These are phyloP conservation scores for Wallacemonas sp. DNA, from an alignment of 208 protist species.

Conservation along the genomic window DNA sequence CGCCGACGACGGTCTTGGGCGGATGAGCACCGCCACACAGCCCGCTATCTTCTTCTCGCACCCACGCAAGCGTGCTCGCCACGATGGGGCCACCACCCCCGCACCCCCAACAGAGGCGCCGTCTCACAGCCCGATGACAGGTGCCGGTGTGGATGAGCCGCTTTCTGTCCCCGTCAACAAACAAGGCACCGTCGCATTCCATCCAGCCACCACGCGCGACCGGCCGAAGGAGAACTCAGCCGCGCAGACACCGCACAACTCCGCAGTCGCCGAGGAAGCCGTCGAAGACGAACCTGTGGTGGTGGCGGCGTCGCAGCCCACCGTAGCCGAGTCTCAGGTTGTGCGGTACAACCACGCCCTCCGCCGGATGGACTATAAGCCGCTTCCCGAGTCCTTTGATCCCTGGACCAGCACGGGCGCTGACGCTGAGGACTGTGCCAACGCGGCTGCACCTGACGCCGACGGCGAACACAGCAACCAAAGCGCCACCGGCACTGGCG, in stretches of 20 bases:
- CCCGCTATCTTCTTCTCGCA: background rate
- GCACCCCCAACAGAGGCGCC: too few relatives aligned
- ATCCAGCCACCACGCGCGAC: too few relatives aligned
- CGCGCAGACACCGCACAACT: too few relatives aligned
- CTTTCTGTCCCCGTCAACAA: too few relatives aligned
- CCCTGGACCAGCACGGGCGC: background rate
- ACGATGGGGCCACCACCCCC: too few relatives aligned
- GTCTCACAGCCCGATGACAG: too few relatives aligned
- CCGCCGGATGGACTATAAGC: background rate
- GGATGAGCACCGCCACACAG: background rate
- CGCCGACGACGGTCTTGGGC: background rate
- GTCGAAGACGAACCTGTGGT: constrained; percentile 6
- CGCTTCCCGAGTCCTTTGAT: background rate
- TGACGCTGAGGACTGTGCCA: too few relatives aligned
- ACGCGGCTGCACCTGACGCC: too few relatives aligned
- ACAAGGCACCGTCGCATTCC: too few relatives aligned
- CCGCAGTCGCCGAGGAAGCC: too few relatives aligned
- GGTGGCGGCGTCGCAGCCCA: background rate
- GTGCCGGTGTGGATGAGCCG: too few relatives aligned
- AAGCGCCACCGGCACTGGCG: background rate
- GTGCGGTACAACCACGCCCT: constrained; percentile 3
- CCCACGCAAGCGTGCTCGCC: background rate
- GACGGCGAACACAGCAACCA: background rate
- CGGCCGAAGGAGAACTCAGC: too few relatives aligned
- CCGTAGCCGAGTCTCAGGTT: constrained; percentile 1